These are phyloP conservation scores for Draba incana DNA, from an alignment of 345 rosid genomes.

Conservation along the genomic window DNA sequence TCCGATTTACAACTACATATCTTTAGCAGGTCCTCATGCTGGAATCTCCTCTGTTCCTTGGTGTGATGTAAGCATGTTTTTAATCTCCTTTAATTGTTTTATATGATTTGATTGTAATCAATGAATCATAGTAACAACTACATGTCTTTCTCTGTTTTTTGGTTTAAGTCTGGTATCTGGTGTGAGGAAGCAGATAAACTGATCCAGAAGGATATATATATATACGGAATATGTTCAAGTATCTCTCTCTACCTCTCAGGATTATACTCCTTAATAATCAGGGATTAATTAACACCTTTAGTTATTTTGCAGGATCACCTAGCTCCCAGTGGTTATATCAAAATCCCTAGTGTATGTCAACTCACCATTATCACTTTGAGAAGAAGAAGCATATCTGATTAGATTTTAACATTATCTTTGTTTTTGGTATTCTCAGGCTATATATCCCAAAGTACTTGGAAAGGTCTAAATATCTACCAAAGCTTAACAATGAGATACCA, in stretches of 20 bases:
- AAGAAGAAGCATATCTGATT: background rate
- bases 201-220: conserved; percentile 61
- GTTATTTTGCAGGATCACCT: conserved; percentile 36
- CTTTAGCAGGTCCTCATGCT: conserved; percentile 96
- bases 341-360: conserved; percentile 38
- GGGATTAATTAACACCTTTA: conserved; percentile 1
- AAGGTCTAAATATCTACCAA: conserved; percentile 75
- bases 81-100: background rate
- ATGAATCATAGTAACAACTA: background rate
- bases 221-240: conserved; percentile 87
- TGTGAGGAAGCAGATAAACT: conserved; percentile 66
- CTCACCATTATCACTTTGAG: background rate
- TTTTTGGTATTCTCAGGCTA: conserved; percentile 34
- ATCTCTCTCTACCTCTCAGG: conserved; percentile 14
- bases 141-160: background rate
- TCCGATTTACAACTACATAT: conserved; percentile 74
- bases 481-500: conserved; percentile 81
- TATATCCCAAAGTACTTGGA: conserved; percentile 24
- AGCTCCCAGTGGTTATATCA: conserved; percentile 42
- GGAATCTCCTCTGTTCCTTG: conserved; percentile 96
- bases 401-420: background rate
- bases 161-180: conserved; percentile 60
- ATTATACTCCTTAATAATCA: conserved; percentile 5
- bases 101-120: background rate
- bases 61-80: conserved; percentile 68